Conservation (phyloP, 108 stramenopile genomes). For the Nitzschia sp. region DNA sequence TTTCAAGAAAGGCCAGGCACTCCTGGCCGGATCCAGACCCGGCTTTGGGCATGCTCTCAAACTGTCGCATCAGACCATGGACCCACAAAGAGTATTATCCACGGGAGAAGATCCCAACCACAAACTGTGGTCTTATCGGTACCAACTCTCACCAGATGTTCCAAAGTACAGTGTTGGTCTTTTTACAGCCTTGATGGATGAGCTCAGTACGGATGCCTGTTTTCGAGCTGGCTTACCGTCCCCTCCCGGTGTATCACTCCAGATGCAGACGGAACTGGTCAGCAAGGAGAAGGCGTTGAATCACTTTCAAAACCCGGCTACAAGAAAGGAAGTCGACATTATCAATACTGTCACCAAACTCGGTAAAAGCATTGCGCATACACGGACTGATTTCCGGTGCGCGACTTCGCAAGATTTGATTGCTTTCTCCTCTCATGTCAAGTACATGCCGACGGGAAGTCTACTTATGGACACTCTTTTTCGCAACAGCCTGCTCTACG, state of each 20-base stretch:
- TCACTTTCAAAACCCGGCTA: neutral
- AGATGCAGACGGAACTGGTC: constrained; percentile 23
- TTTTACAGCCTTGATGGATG: constrained; percentile 26
- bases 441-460: constrained; percentile 30
- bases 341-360: constrained; percentile 28
- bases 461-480: constrained; percentile 6
- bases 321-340: constrained; percentile 15
- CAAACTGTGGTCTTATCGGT: constrained; percentile 14
- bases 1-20: constrained; percentile 10
- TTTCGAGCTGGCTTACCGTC: constrained; percentile 7
- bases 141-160: constrained; percentile 5
- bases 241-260: constrained; percentile 13
- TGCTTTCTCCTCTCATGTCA: constrained; percentile 25
- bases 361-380: constrained; percentile 20
- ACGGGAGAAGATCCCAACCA: neutral
- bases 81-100: neutral
- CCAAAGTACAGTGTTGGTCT: constrained; percentile 11
- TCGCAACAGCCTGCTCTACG: neutral
- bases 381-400: constrained; percentile 12
- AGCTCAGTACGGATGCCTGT: constrained; percentile 15
- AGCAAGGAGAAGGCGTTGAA: neutral
- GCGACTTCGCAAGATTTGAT: constrained; percentile 5
- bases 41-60: constrained; percentile 19
- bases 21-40: constrained; percentile 4
- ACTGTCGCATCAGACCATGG: constrained; percentile 17